phyloP scores from a whole-genome alignment of 805 yeast genomes.

The Kluyveromyces lactis region DNA sequence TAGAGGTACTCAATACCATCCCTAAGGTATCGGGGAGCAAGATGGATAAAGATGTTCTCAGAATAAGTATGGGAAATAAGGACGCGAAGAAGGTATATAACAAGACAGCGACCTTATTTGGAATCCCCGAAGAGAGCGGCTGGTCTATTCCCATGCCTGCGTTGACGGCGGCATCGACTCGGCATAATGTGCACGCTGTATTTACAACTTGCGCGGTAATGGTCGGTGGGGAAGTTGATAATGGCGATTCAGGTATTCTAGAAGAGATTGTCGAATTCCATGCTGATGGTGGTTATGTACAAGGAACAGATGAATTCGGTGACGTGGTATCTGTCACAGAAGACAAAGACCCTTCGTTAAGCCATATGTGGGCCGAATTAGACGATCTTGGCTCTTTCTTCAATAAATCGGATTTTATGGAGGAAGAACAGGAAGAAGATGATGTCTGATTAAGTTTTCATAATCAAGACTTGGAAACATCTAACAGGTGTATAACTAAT shows the following conservation, averaged over 20 bases:
- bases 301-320: slow-evolving; percentile 20
- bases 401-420: slow-evolving; percentile 44
- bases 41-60: slow-evolving; percentile 80
- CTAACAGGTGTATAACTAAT: slow-evolving; percentile 16
- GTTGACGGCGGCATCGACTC: slow-evolving; percentile 75
- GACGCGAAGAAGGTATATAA: slow-evolving; percentile 75
- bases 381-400: slow-evolving; percentile 86
- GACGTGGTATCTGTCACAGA: slow-evolving; percentile 35
- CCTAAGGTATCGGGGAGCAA: slow-evolving; percentile 81
- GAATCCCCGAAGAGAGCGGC: slow-evolving; percentile 84
- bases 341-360: slow-evolving; percentile 64
- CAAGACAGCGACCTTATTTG: slow-evolving; percentile 81
- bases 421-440: slow-evolving; percentile 6
- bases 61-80: slow-evolving; percentile 84
- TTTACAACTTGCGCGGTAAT: slow-evolving; percentile 66
- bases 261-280: slow-evolving; percentile 28
- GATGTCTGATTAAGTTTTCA: neutral
- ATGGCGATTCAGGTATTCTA: slow-evolving; percentile 14
- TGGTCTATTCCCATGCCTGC: slow-evolving; percentile 98
- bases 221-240: slow-evolving; percentile 12
- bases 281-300: slow-evolving; percentile 25
- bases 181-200: slow-evolving; percentile 93
- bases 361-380: slow-evolving; percentile 87
- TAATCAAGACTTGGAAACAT: no score
- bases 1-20: slow-evolving; percentile 84